Conservation (phyloP, 257 asterid genomes). For the Solanum arcanum region DNA sequence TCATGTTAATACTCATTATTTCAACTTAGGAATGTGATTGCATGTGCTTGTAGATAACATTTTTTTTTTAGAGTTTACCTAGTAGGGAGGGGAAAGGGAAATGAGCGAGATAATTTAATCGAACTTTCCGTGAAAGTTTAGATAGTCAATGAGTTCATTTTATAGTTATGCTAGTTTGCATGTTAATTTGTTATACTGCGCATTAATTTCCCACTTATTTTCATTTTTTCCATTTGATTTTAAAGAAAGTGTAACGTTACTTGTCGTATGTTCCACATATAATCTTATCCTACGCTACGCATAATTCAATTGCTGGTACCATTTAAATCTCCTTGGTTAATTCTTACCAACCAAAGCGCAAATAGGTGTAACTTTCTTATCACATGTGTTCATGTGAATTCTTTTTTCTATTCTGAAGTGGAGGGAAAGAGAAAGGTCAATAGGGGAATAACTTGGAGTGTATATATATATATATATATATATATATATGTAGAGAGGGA, state of each 20-base stretch:
- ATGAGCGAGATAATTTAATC: neutral
- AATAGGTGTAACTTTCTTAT: neutral
- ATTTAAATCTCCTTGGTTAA: neutral
- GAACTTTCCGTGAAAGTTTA: neutral
- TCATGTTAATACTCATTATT: neutral
- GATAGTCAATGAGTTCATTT: neutral
- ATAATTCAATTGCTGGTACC: neutral
- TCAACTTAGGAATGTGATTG: neutral
- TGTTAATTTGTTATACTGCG: neutral
- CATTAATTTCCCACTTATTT: neutral
- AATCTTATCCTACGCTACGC: neutral
- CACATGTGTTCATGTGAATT: neutral
- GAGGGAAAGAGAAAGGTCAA: neutral
- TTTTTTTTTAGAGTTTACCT: neutral
- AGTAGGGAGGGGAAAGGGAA: neutral
- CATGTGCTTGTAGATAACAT: neutral
- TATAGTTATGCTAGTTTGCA: neutral
- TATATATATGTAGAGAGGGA: neutral
- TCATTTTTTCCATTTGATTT: neutral
- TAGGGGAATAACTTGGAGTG: neutral
- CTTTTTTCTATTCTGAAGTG: neutral
- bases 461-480: neutral
- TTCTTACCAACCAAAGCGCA: neutral
- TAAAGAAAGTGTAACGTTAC: neutral
- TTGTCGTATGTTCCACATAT: neutral